Conservation (phyloP, 306 rosid genomes). For the Quercus parvula region DNA sequence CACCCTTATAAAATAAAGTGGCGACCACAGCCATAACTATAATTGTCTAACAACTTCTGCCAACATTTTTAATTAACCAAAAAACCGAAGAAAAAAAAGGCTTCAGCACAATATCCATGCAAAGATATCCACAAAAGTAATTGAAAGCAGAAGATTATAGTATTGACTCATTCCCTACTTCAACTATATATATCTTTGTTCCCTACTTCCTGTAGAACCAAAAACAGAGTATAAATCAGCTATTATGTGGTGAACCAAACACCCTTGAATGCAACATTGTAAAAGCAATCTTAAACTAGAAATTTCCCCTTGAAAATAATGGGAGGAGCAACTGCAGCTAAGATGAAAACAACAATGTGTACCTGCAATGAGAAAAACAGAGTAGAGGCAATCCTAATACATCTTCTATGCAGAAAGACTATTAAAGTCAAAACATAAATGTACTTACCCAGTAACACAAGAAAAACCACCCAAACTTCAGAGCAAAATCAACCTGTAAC, state of each 20-base stretch:
- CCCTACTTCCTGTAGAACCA: constrained; percentile 17
- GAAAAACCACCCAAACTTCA: constrained; percentile 95
- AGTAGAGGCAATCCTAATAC: constrained; percentile 21
- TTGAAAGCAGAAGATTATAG: background rate
- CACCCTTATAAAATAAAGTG: too few relatives aligned
- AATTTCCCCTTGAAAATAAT: constrained; percentile 76
- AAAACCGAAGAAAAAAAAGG: background rate
- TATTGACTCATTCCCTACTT: background rate
- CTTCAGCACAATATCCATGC: background rate
- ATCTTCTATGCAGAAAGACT: constrained; percentile 18
- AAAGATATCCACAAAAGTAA: background rate
- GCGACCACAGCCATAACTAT: too few relatives aligned
- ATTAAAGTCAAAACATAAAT: constrained; percentile 4
- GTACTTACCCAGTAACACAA: constrained; percentile 56
- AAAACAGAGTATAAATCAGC: constrained; percentile 5
- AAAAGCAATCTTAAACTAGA: constrained; percentile 61
- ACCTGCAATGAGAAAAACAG: constrained; percentile 48
- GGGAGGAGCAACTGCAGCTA: constrained; percentile 82
- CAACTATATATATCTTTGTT: background rate
- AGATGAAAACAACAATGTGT: constrained; percentile 83
- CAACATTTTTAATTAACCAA: background rate
- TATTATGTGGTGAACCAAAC: constrained; percentile 4
- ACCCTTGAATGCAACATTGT: constrained; percentile 10
- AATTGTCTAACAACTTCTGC: background rate
- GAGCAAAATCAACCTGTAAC: constrained; percentile 87